phyloP scores from a whole-genome alignment of 2,329 filamentous ascomycete genomes.

The Phaeomoniella chlamydospora region DNA sequence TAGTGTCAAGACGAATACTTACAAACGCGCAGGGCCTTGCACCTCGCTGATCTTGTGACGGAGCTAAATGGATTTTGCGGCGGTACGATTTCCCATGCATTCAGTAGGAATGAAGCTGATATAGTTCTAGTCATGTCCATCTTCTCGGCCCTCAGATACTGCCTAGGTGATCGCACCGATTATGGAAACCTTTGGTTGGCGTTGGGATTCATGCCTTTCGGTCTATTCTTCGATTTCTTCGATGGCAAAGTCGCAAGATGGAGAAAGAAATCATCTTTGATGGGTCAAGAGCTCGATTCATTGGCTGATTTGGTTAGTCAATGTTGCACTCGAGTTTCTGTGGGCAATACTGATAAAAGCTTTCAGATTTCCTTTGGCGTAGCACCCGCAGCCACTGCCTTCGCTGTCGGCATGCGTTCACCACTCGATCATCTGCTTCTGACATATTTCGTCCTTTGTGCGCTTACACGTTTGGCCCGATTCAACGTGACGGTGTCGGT shows the following conservation, averaged over 20 bases:
- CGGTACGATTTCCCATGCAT: conserved; percentile 18
- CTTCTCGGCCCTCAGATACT: conserved; percentile 89
- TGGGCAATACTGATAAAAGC: conserved; percentile 3
- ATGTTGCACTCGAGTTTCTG: neutral
- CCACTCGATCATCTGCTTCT: conserved; percentile 65
- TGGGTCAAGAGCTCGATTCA: conserved; percentile 96
- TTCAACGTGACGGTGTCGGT: conserved; percentile 93
- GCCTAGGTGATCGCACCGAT: conserved; percentile 54
- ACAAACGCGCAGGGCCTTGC: conserved; percentile 24
- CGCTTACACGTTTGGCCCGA: conserved; percentile 79
- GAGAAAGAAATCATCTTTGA: conserved; percentile 91
- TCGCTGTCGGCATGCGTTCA: conserved; percentile 78
- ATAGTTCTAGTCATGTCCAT: conserved; percentile 62
- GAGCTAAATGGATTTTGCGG: conserved; percentile 36
- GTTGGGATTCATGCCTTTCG: conserved; percentile 76
- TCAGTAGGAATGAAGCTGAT: conserved; percentile 5
- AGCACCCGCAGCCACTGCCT: conserved; percentile 73
- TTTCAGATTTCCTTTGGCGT: conserved; percentile 85
- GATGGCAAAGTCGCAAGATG: conserved; percentile 93
- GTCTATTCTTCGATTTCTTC: conserved; percentile 95
- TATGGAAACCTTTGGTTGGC: conserved; percentile 65
- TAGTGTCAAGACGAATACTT: conserved; percentile 3
- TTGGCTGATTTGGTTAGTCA: conserved; percentile 73
- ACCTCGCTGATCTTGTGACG: conserved; percentile 35
- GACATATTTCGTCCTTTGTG: conserved; percentile 84